Evolutionary conservation across 768 basidiomycete genomes (phyloP).

Genomic region (Tylopilus sp.): DNA sequence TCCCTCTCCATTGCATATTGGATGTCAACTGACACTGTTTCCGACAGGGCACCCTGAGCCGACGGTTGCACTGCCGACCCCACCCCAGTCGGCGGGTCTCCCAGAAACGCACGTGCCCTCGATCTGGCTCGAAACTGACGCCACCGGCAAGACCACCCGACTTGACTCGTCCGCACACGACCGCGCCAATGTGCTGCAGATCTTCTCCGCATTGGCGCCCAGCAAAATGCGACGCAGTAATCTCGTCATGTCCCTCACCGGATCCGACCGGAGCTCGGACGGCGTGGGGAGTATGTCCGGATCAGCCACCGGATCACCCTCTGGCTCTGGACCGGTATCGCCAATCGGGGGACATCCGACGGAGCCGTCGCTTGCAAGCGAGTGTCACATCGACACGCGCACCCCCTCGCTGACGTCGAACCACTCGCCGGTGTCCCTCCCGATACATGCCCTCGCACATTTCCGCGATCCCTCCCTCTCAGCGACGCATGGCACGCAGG

Average conservation of each 20-base stretch:
- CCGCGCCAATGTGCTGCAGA: constrained; percentile 18
- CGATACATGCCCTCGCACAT: constrained; percentile 1
- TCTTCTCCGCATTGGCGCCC: constrained; percentile 16
- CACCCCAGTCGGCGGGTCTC: constrained; percentile 23
- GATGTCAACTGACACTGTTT: not conserved
- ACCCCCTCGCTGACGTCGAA: constrained; percentile 9
- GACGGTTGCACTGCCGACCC: constrained; percentile 12
- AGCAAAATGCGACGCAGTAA: constrained; percentile 19
- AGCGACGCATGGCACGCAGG: not conserved
- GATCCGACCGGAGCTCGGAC: constrained; percentile 6
- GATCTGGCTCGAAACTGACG: constrained; percentile 48
- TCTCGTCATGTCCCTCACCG: constrained; percentile 25
- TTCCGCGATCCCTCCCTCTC: not conserved
- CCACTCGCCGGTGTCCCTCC: constrained; percentile 16
- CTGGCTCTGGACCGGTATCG: not conserved
- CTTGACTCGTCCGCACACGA: constrained; percentile 15
- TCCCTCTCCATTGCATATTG: not conserved
- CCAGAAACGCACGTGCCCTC: constrained; percentile 37
- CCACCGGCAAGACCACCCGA: constrained; percentile 14
- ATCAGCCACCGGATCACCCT: not conserved
- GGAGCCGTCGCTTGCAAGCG: not conserved
- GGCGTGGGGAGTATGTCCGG: not conserved
- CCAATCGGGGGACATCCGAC: not conserved
- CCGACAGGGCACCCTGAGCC: constrained; percentile 15
- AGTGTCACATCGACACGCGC: not conserved